phyloP scores from a whole-genome alignment of 2,329 filamentous ascomycete genomes.

The Neonectria ditissima region DNA sequence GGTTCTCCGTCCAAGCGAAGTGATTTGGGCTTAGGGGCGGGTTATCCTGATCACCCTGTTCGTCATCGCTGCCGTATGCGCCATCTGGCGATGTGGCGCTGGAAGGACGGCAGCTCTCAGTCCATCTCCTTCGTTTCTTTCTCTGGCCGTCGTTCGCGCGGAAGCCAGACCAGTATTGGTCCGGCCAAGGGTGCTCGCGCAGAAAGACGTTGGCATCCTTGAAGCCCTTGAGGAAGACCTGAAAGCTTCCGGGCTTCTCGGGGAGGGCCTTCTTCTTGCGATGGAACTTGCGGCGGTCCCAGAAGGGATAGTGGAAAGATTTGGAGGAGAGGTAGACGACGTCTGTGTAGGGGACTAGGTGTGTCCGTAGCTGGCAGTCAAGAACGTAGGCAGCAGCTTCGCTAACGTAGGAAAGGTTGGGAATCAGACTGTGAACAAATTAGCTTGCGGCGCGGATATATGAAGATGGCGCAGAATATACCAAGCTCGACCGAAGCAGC shows the following conservation, averaged over 20 bases:
- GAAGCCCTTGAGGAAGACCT: slow-evolving; percentile 96
- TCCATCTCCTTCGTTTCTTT: slow-evolving; percentile 74
- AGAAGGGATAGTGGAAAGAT: slow-evolving; percentile 98
- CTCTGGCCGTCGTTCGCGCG: slow-evolving; percentile 75
- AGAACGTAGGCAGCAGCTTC: slow-evolving; percentile 97
- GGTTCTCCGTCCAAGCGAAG: slow-evolving; percentile 86
- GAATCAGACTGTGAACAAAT: slow-evolving; percentile 75
- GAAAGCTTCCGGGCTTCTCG: slow-evolving; percentile 93
- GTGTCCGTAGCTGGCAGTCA: slow-evolving; percentile 87
- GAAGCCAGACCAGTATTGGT: slow-evolving; percentile 81
- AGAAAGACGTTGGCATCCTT: slow-evolving; percentile 97
- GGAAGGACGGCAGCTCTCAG: slow-evolving; percentile 81
- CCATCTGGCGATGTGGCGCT: slow-evolving; percentile 65
- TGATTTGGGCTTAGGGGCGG: slow-evolving; percentile 64
- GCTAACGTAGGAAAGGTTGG: slow-evolving; percentile 96
- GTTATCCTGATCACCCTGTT: slow-evolving; percentile 61
- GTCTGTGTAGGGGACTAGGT: slow-evolving; percentile 96
- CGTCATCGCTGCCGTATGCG: slow-evolving; percentile 73
- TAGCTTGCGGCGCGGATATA: slow-evolving; percentile 18
- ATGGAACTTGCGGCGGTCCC: slow-evolving; percentile 90
- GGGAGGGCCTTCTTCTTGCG: slow-evolving; percentile 88
- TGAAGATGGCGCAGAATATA: slow-evolving; percentile 49
- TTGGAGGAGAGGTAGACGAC: slow-evolving; percentile 95
- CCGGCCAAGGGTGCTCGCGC: slow-evolving; percentile 95
- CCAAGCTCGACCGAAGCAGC: slow-evolving; percentile 95